Base-by-base conservation (phyloP, 164 flowering plant genomes). In the Vitis rotundifolia region DNA sequence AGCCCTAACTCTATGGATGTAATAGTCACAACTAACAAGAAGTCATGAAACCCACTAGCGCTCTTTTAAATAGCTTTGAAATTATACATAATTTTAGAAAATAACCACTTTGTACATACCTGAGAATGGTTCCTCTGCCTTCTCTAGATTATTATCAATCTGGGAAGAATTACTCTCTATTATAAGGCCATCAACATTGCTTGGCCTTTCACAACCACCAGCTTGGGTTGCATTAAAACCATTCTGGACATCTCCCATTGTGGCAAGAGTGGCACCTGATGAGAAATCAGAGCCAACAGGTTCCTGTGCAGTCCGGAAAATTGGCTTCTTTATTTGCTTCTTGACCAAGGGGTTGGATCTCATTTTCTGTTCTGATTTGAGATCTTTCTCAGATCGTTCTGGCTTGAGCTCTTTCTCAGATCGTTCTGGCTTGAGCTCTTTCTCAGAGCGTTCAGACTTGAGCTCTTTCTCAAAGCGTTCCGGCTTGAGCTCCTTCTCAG, bases 231-330 rank as follows among this genome's bases (percentile, higher is more conserved):
- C 62, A 61, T 78, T 79, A 5, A 75, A 65, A 79, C 72, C 66
- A 49, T 82, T 83, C 52, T 70, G 84, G 13, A 72, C 15, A 70
- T 90, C 93, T 52, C 84, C 89, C 5, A 75, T 66, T 9, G 87
- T 81, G 29, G 98, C 93, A 73, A 91, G 89, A 79, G 94, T 84
- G 49, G 94, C 93, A 62, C 91, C 97, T 64, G 90, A 81, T 16
- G 89, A 88, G 81, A 94, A 91, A 82, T 92, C 98, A 63, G 96
- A 90, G 47, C 91, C 87, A 73, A 85, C 83, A 68, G 85, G 85
- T 68, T 94, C 99, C 67, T 83, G 88, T 37, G 73, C 47, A n/a
- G 80, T 65, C 54, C 78, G 82, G 76, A 63, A 26, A 14, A 80
- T 12, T 51, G 85, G 75, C 76, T 82, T 87, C 76, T 80, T 87